Percentiles rank a stretch among this genome's conserved stretches.
Evolutionary conservation across 2,329 filamentous ascomycete genomes (phyloP).

Genomic region (Parastagonospora avenae): DNA sequence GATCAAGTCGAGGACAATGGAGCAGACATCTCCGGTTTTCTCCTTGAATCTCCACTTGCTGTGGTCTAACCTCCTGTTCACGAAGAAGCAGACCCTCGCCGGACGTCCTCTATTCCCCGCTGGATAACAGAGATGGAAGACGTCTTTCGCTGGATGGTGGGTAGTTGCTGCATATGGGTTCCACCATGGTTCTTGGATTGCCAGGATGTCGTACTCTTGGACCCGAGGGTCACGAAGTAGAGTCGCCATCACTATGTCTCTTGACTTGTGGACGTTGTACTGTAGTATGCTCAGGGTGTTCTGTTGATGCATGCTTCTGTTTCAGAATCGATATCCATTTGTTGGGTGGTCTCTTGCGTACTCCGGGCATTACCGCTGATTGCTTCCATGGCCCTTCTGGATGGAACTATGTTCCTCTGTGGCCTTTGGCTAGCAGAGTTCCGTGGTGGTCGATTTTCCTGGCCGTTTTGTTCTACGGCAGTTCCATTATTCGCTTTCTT

Average conservation of each 20-base stretch:
- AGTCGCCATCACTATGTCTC: conserved; percentile 25
- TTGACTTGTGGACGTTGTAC: conserved; percentile 26
- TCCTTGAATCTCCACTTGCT: conserved; percentile 16
- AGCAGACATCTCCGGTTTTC: conserved; percentile 19
- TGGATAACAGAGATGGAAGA: conserved; percentile 21
- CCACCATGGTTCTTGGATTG: conserved; percentile 26
- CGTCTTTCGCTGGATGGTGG: conserved; percentile 22
- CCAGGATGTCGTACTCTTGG: conserved; percentile 25
- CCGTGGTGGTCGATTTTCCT: conserved; percentile 1
- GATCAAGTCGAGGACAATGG: conserved; percentile 7
- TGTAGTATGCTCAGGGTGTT: conserved; percentile 23
- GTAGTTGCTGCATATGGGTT: conserved; percentile 26
- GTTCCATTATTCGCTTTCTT: conserved; percentile 11
- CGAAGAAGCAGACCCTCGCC: conserved; percentile 29
- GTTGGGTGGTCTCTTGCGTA: conserved; percentile 5
- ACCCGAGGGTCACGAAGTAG: conserved; percentile 24
- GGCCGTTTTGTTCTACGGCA: conserved; percentile 1
- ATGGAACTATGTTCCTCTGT: conserved; percentile 6
- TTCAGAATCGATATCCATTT: conserved; percentile 14
- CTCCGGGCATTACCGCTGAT: conserved; percentile 3
- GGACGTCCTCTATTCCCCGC: conserved; percentile 2
- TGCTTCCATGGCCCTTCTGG: conserved; percentile 10
- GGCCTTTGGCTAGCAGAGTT: conserved; percentile 6
- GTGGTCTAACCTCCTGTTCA: conserved; percentile 27
- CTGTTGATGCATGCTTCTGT: conserved; percentile 14